Percentiles rank a stretch among this genome's conserved stretches.
Conservation (phyloP, 2,329 filamentous ascomycete species). For the Neoarthrinium moseri region DNA sequence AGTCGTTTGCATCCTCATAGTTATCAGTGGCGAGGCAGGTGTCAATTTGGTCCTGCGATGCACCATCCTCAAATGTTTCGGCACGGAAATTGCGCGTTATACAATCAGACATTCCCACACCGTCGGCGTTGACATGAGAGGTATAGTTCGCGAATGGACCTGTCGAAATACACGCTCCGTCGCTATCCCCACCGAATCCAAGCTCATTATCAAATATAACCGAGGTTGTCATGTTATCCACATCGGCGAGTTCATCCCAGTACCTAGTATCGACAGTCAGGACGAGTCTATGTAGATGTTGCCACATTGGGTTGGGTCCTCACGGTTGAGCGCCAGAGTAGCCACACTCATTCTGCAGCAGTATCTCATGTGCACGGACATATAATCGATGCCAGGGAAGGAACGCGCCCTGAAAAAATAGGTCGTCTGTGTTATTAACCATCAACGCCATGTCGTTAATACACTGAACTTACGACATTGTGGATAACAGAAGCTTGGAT, state of each 20-base stretch:
- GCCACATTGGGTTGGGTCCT: too few relatives aligned
- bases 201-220: constrained; percentile 5
- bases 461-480: too few relatives aligned
- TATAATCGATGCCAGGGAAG: constrained; percentile 8
- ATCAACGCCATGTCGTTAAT: too few relatives aligned
- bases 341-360: constrained; percentile 8
- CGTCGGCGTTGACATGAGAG: not conserved
- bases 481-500: too few relatives aligned
- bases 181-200: constrained; percentile 5
- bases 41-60: constrained; percentile 6
- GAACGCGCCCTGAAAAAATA: not conserved
- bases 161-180: not conserved
- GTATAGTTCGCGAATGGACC: constrained; percentile 5
- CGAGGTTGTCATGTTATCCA: not conserved
- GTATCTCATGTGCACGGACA: constrained; percentile 7
- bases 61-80: not conserved
- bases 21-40: constrained; percentile 4
- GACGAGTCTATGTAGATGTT: not conserved
- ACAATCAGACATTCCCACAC: not conserved
- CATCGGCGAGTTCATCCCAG: constrained; percentile 2
- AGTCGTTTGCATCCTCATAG: constrained; percentile 7
- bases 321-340: constrained; percentile 8
- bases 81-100: constrained; percentile 5
- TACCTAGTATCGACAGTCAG: not conserved
- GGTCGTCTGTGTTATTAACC: too few relatives aligned